Base-by-base conservation (phyloP, 495 filamentous ascomycete species). In the Aspergillus affinis region DNA sequence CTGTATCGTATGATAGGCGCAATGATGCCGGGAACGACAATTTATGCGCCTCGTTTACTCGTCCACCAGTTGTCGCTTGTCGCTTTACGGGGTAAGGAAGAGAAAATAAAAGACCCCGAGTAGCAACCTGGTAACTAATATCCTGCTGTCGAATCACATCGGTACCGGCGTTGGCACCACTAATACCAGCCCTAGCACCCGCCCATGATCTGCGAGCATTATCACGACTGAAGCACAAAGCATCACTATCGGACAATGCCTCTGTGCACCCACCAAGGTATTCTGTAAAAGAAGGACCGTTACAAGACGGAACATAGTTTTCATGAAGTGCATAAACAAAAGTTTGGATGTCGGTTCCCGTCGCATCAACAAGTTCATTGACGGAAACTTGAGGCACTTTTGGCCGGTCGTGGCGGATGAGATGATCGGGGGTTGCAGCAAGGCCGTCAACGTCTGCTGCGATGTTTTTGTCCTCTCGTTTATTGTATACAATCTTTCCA, bases 241-340 rank as follows among this genome's bases (percentile, higher is more conserved):
- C 67, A 68, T 99, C 94, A 50, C 88, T 89, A 61, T 96, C 91
- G 2, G 93, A 97, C 1, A 99, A 76, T 20, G 84, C 81, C n/a
- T 90, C 88, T 51, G 95, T 86, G 65, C 93, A 97, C 23, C 77
- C 83, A 64, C 93, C 88, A 26, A 97, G 74, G 15, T 82, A 80
- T 46, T 87, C 82, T 59, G 82, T 83, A 48, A 81, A 81, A 4
- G 66, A 72, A n/a, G 70, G 73, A 12, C 84, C 81, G 57, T 88
- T 83, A 67, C 93, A 97, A 0, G 93, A 97, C 7, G 88, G 76
- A 1, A 89, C 80, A 64, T 93, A 98, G 68, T 99, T 99, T 65
- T 99, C 94, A 69, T 99, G 94, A 10, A 99, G 76, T 2, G 91
- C 90, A n/a, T 89, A 86, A 55, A 97, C 84, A 68, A 98, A 96